Evolutionary conservation across 805 yeast species (phyloP), one percentile per base, ranked within the genome.

Genomic region (Phaffomyces opuntiae): DNA sequence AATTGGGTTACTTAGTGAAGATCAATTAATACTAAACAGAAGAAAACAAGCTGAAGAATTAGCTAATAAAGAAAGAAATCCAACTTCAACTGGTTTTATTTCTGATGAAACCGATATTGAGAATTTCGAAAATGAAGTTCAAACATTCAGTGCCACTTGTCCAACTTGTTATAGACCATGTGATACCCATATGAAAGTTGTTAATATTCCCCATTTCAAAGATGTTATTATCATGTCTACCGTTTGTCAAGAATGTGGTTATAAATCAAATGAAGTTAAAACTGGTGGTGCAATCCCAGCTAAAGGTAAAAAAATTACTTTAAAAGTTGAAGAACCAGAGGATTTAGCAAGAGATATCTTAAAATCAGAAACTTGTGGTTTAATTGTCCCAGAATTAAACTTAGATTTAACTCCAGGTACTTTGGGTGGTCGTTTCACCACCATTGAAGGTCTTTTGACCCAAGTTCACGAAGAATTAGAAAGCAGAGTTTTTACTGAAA

Each of bases 221-320:
- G 98, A 93, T 54, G 99, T 93, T 36, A 84, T 93, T 49, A 78
- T 93, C 57, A 93, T 93, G 99, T 84, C 95, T 41, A 93, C 99
- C 1, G 81, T 78, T 1, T 93, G 99, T 69, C 90, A 83, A 31
- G 68, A 78, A 51, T 93, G 99, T 69, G 99, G 98, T 34, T 93
- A 86, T 68, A 91, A 87, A 69, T 87, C 96, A 16, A 93, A 93
- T 63, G 99, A 93, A 66, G 99, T 93, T 53, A 93, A 91, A 69
- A 93, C 99, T 6, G 99, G 99, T 49, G 99, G 99, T 56, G 95
- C 84, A 9, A 83, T 93, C 40, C 97, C 99, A 31, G 83, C 72
- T 3, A 74, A 81, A 63, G 99, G 97, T 50, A 81, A 81, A 52
- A 80, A 74, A 50, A 77, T 89, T 49, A 73, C 83, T 2, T 72